Conservation (phyloP, 345 rosid species). For the Eucalyptus tenuipes region DNA sequence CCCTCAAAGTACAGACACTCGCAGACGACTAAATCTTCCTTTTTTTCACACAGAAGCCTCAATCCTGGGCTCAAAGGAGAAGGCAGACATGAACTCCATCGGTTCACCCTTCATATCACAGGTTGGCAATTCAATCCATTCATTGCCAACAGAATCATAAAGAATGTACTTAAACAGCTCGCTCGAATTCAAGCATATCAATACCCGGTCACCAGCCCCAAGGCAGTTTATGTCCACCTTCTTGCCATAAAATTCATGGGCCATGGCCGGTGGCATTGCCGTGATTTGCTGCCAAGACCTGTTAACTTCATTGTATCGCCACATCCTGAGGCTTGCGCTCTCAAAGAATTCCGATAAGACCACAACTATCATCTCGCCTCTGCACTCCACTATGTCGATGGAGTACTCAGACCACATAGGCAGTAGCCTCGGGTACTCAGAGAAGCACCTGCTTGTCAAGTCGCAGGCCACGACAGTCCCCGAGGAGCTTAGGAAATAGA, state of each 20-base stretch:
- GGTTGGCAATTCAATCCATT: constrained; percentile 56
- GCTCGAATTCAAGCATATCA: constrained; percentile 57
- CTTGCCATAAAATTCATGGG: constrained; percentile 65
- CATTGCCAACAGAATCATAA: constrained; percentile 29
- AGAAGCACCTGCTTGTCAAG: constrained; percentile 30
- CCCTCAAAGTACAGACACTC: not conserved
- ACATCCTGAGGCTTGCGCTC: constrained; percentile 71
- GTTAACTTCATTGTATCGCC: constrained; percentile 43
- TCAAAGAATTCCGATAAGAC: constrained; percentile 68
- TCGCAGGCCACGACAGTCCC: constrained; percentile 67
- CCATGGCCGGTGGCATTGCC: constrained; percentile 78
- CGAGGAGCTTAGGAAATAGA: constrained; percentile 63
- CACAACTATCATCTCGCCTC: constrained; percentile 57
- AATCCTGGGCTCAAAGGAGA: constrained; percentile 77
- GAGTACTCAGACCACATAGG: constrained; percentile 67
- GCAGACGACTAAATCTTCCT: not conserved
- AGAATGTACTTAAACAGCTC: constrained; percentile 43
- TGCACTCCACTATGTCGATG: constrained; percentile 64
- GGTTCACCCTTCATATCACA: constrained; percentile 42
- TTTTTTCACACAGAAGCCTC: constrained; percentile 42
- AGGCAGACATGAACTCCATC: constrained; percentile 66
- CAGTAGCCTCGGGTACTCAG: constrained; percentile 65
- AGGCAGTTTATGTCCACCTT: constrained; percentile 79
- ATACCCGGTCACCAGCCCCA: constrained; percentile 46
- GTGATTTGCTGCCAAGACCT: constrained; percentile 48